Evolutionary conservation across 306 rosid genomes (phyloP).

Genomic region (Sechiopsis laciniata): DNA sequence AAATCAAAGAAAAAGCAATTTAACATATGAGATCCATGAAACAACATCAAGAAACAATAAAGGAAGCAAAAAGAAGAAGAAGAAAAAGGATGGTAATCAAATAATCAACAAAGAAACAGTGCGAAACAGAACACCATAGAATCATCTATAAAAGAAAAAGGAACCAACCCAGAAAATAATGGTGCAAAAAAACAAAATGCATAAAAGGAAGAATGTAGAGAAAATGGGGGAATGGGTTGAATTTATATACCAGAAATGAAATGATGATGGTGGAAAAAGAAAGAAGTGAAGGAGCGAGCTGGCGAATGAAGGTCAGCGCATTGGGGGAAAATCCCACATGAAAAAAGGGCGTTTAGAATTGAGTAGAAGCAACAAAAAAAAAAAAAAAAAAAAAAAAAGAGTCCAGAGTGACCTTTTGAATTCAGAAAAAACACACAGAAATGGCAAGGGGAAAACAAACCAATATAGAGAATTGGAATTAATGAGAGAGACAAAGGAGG

Average conservation of each 20-base stretch:
- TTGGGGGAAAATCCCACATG: not conserved
- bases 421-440: too few species aligned
- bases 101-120: not conserved
- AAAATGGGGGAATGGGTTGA: not conserved
- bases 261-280: too few species aligned
- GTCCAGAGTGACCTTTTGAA: too few species aligned
- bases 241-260: not conserved
- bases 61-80: not conserved
- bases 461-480: too few species aligned
- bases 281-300: too few species aligned
- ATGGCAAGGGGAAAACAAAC: too few species aligned
- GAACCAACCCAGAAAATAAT: not conserved
- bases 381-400: too few species aligned
- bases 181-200: too few species aligned
- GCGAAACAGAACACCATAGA: not conserved
- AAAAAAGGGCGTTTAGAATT: not conserved
- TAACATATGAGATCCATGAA: not conserved
- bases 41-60: not conserved
- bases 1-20: not conserved
- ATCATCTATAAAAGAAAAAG: not conserved
- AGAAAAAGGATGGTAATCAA: not conserved
- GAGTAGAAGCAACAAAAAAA: constrained; percentile 10
- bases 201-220: not conserved
- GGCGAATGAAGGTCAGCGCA: constrained; percentile 12
- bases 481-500: too few species aligned